Evolutionary conservation across 2,329 filamentous ascomycete species (phyloP).

Genomic region (Sporothrix schenckii): DNA sequence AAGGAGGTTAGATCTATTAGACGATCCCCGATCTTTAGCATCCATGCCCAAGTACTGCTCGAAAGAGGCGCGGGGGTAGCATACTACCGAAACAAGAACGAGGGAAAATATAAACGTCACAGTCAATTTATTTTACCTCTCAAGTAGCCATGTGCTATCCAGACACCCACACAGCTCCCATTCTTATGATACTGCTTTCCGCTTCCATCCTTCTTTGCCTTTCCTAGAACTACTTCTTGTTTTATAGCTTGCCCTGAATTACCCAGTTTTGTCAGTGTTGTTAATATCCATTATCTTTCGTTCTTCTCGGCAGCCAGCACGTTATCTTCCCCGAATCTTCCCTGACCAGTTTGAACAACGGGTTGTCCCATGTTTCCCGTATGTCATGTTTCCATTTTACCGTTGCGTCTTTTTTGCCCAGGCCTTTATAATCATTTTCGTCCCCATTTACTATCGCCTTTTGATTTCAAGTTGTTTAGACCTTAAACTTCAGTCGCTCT

Average conservation of each 20-base stretch:
- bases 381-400: not conserved
- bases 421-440: not conserved
- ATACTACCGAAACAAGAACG: not conserved
- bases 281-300: conserved; percentile 23
- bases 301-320: not conserved
- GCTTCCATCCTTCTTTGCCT: not conserved
- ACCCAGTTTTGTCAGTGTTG: not conserved
- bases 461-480: not conserved
- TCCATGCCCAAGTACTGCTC: no score
- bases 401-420: not conserved
- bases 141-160: not conserved
- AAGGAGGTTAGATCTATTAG: not conserved
- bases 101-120: conserved; percentile 17
- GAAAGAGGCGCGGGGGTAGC: not conserved
- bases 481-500: not conserved
- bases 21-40: not conserved
- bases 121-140: not conserved
- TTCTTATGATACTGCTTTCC: not conserved
- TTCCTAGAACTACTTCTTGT: not conserved
- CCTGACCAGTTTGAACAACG: not conserved
- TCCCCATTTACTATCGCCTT: not conserved
- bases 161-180: not conserved
- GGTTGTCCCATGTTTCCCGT: conserved; percentile 18
- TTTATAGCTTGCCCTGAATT: conserved; percentile 5
- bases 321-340: not conserved